Percentiles rank a stretch among this genome's conserved stretches.
Conservation (phyloP, 257 asterid genomes). For the Echites panduratus region DNA sequence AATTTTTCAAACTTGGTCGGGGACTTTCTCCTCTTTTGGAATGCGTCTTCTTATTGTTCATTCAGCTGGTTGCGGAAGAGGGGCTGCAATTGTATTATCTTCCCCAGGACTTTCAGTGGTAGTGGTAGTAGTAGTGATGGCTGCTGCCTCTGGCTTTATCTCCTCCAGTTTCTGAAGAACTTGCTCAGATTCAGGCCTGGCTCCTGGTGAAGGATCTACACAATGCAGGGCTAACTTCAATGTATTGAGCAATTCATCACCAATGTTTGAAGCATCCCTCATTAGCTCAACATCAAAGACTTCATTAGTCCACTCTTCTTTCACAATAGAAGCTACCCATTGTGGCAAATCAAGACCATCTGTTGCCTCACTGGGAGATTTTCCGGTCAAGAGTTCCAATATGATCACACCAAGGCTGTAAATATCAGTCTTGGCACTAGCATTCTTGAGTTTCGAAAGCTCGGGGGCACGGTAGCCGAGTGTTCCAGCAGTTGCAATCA, state of each 20-base stretch:
- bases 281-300: conserved; percentile 84
- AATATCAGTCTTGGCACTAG: conserved; percentile 58
- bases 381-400: conserved; percentile 82
- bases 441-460: conserved; percentile 63
- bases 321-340: conserved; percentile 87
- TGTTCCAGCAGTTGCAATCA: conserved; percentile 43
- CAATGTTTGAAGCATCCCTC: conserved; percentile 52
- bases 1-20: not conserved
- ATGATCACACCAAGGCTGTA: conserved; percentile 85
- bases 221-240: conserved; percentile 83
- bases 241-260: conserved; percentile 69
- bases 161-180: conserved; percentile 69
- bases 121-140: not conserved
- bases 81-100: conserved; percentile 16
- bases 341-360: conserved; percentile 82
- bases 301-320: conserved; percentile 91
- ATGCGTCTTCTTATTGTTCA: not conserved
- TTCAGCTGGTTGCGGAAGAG: conserved; percentile 24
- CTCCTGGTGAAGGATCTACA: conserved; percentile 77
- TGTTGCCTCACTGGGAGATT: conserved; percentile 78
- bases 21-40: not conserved
- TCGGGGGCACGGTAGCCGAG: conserved; percentile 85
- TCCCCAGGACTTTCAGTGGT: conserved; percentile 24
- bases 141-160: conserved; percentile 45
- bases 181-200: conserved; percentile 73